Base-by-base conservation (phyloP, 2,329 filamentous ascomycete genomes). In the Chrysoporthe cubensis region DNA sequence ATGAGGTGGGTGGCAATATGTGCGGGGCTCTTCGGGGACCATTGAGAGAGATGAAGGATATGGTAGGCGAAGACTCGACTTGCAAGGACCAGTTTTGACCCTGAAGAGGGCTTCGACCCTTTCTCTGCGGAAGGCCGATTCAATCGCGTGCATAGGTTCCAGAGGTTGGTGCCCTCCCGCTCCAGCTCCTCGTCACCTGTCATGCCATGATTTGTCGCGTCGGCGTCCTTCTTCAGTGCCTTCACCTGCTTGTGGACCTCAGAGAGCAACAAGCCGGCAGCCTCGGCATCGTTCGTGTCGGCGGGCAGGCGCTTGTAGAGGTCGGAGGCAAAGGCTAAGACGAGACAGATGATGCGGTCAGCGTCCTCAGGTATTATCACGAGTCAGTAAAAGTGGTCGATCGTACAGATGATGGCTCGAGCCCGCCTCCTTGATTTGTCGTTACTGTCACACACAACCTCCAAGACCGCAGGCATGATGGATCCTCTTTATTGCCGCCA, bases 121-220 rank as follows among this genome's bases (percentile, higher is more conserved):
- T 48, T 40, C 40, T 40, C 26, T 32, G 9, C 66, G 69, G 76
- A 74, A 62, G 81, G 74, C 8, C 80, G 77, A 48, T 77, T 79
- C 6, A 88, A 74, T 37, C 85, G 83, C 1, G 88, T 88, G 52
- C 88, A 88, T 6, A 85, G 74, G 71, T 93, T 93, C 91, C 90
- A 93, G 8, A 93, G 78, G 34, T 81, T 79, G 0, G 85, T 84
- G 66, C 86, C 91, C 7, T 81, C 72, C 5, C 72, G 76, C 69
- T 91, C 89, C 3, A 92, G 78, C 5, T 85, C 81, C 34, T 79
- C 76, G 54, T 81, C 79, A 1, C 75, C 75, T 13, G 72, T 70
- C 14, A 75, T 54, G 14, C 71, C 73, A 1, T 79, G 71, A 11
- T 73, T 76, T 8, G 70, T 66, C 32, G 72, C 77, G 32, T 79